Base-by-base conservation (phyloP, 2,329 filamentous ascomycete species). In the Coleophoma cylindrospora region DNA sequence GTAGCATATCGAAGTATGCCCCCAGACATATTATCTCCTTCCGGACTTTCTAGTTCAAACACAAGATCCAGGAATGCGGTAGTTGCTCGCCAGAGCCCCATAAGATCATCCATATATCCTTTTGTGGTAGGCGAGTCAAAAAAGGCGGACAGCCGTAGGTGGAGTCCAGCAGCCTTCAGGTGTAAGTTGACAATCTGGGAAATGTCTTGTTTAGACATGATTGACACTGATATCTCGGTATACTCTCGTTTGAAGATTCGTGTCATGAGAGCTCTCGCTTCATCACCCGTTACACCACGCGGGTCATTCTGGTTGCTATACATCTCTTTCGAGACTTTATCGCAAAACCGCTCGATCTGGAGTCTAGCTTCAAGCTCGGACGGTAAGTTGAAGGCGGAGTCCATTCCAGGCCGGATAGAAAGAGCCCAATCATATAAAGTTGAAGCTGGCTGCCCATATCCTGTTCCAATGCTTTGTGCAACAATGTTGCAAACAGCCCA, bases 401-500 rank as follows among this genome's bases (percentile, higher is more conserved):
- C 76, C 54, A 83, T 79, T 44, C 80, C 80, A 1, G 80, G 76
- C 45, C 80, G 73, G 59, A 80, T 73, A 43, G 77, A 83, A 53
- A 87, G 72, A 2, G 83, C 91, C 79, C 81, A 91, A 67, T 87
- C 88, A 68, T 87, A 91, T 44, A 86, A 74, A 47, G 83, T 89
- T 43, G 87, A 88, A 5, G 88, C 87, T 8, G 89, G 88, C 64
- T 91, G 88, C 6, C 88, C 88, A 60, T 91, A 89, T 17, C 88
- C 88, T 4, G 89, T 92, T n/a, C 87, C 87, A 40, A 91, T 81
- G 50, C 83, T 84, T 61, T 92, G 88, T 19, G 87, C 84, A 34
- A 91, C 88, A 56, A 92, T 87, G 63, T 94, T 94, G 71, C 87
- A 90, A 4, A 89, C 86, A 1, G 88, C 88, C 88, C 88, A 94